These are phyloP conservation scores for Pachyrhizus erosus DNA, from an alignment of 306 rosid genomes.

Conservation along the genomic window DNA sequence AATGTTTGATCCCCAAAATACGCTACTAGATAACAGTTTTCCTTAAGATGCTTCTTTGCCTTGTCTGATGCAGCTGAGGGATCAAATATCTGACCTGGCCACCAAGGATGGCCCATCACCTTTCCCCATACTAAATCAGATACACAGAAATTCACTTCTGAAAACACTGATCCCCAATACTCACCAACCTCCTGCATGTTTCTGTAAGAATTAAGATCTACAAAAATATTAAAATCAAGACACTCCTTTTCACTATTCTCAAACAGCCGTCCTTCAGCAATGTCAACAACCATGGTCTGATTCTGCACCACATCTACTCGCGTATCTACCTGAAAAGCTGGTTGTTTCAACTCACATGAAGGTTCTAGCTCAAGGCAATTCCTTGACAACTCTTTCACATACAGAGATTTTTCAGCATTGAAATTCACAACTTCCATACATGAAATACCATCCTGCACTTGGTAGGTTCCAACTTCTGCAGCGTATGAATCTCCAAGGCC, in stretches of 20 bases:
- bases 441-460: conserved; percentile 16
- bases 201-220: conserved; percentile 56
- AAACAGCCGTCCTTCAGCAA: conserved; percentile 25
- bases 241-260: conserved; percentile 27
- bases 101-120: conserved; percentile 93
- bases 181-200: conserved; percentile 35
- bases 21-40: conserved; percentile 60
- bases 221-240: conserved; percentile 52
- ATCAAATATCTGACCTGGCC: conserved; percentile 95
- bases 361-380: conserved; percentile 5
- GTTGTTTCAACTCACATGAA: conserved; percentile 36
- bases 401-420: conserved; percentile 29
- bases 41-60: conserved; percentile 68
- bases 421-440: conserved; percentile 33
- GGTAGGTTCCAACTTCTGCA: conserved; percentile 22
- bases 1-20: conserved; percentile 85
- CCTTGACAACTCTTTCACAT: conserved; percentile 6
- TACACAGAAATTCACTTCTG: conserved; percentile 44
- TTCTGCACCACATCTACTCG: conserved; percentile 42
- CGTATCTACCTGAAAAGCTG: conserved; percentile 32
- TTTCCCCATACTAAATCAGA: conserved; percentile 91
- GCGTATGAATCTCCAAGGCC: conserved; percentile 1
- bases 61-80: conserved; percentile 65
- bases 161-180: conserved; percentile 35
- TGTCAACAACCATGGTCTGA: conserved; percentile 11